Evolutionary conservation across 805 yeast species (phyloP), one percentile per base, ranked within the genome.

Genomic region (Candida sonorensis): DNA sequence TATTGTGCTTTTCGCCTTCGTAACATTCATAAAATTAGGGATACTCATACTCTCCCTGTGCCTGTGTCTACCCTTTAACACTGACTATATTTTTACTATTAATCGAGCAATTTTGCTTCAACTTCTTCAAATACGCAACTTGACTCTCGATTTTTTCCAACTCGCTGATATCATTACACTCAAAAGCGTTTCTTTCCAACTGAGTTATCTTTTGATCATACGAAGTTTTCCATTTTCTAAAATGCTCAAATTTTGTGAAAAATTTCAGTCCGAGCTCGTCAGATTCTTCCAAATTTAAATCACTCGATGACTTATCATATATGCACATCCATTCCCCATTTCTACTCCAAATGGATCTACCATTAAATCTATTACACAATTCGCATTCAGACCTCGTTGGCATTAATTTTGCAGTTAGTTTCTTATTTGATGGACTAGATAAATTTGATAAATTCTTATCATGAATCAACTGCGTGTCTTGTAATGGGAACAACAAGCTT

Each of bases 311-410:
- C 10, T 21, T 20, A 15, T 17, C 19, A 22, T 45, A 41, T 3
- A 55, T 40, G 24, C 62, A 57, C 32, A 37, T 44, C 62, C 62
- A 57, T 24, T 51, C 51, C 7, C 55, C 56, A 7, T 39, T 35
- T 21, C 56, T 42, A 32, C 43, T 55, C 55, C 57, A 57, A 5
- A 53, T 30, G 6, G 44, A 39, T 1, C 27, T 9, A 3, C 62
- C 62, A 19, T 45, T 30, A 11, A 53, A 40, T 17, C 44, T 33
- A 14, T 41, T 40, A 36, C 62, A 57, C n/a, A 48, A 34, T 12
- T 40, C 33, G 30, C 62, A 56, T 33, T 57, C 61, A 23, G 44
- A 37, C 12, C 39, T 38, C 5, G 62, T 57, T 4, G 62, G 61
- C 34, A 52, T 53, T 4, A 37, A 38, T 27, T 49, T 54, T 3